Conservation (phyloP, 306 rosid genomes). For the Biancaea sappan region DNA sequence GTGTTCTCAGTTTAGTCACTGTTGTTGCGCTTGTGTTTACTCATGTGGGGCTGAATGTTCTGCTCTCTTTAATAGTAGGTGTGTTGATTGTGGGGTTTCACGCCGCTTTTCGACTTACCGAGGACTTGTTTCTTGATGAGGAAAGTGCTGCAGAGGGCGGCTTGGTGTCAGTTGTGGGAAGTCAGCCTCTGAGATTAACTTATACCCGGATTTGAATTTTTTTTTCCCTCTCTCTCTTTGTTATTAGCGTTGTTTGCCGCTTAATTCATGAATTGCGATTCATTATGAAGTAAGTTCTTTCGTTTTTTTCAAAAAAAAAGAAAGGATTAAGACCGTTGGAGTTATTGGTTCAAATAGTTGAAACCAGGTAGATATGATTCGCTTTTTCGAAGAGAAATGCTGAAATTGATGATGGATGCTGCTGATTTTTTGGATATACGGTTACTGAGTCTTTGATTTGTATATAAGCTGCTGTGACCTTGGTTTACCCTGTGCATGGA, state of each 20-base stretch:
- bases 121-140: conserved; percentile 12
- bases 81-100: neutral
- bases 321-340: no score
- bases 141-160: conserved; percentile 1
- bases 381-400: neutral
- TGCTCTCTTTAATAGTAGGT: neutral
- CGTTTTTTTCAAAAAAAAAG: neutral
- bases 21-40: neutral
- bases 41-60: conserved; percentile 4
- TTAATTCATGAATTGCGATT: neutral
- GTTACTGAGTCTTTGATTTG: neutral
- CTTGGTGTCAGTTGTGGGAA: neutral
- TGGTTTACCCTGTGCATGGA: neutral
- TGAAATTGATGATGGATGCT: neutral
- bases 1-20: conserved; percentile 1
- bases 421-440: neutral
- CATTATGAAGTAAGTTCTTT: neutral
- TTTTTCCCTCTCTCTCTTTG: neutral
- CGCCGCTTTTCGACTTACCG: conserved; percentile 4
- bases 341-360: neutral
- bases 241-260: neutral
- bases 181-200: conserved; percentile 8
- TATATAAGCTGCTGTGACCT: neutral
- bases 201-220: neutral
- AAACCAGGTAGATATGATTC: neutral